Percentiles rank a stretch among this genome's conserved stretches.
These are phyloP conservation scores for Aspergillus quadrilineatus DNA, from an alignment of 2,329 filamentous ascomycete genomes.

Conservation along the genomic window DNA sequence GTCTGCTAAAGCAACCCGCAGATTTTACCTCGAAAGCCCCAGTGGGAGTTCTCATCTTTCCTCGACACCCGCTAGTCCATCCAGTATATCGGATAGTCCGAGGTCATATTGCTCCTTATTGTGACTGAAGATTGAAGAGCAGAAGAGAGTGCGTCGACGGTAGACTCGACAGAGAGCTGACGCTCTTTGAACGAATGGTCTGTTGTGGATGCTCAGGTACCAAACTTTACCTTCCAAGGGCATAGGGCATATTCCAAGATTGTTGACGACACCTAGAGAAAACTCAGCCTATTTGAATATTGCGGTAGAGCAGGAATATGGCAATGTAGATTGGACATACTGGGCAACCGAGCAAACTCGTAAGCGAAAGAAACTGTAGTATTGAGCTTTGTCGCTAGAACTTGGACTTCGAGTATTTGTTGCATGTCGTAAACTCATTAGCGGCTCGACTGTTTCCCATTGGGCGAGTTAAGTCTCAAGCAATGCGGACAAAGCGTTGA, in stretches of 20 bases:
- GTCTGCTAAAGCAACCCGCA: too few relatives aligned
- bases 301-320: too few relatives aligned
- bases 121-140: neutral
- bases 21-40: too few relatives aligned
- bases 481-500: neutral
- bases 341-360: neutral
- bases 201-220: neutral
- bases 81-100: neutral
- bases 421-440: neutral
- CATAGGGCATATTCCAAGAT: neutral
- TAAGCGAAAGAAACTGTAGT: neutral
- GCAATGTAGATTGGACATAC: neutral
- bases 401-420: neutral
- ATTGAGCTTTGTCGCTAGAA: neutral
- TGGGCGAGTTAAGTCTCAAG: neutral
- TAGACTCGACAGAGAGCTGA: neutral
- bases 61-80: neutral
- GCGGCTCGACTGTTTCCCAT: neutral
- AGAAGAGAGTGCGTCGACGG: neutral
- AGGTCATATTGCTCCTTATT: neutral
- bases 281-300: neutral
- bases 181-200: neutral
- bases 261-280: neutral
- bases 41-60: neutral
- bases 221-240: neutral